Evolutionary conservation across 2,329 filamentous ascomycete genomes (phyloP).

Genomic region (Aureobasidium pullulans): DNA sequence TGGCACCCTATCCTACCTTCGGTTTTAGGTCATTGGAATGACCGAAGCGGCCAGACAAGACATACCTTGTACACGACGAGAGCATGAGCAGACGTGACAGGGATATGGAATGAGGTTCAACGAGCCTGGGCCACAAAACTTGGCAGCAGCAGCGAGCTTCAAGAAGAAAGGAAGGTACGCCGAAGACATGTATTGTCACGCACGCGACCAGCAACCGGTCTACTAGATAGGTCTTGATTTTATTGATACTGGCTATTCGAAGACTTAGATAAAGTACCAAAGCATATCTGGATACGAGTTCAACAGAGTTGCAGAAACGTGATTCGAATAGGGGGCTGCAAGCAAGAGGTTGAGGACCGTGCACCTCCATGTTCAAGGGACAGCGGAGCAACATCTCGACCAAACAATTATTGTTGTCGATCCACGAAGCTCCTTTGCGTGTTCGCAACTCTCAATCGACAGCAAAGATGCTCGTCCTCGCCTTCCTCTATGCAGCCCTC

Average conservation of each 20-base stretch:
- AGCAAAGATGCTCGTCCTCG: constrained; percentile 25
- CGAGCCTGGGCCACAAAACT: neutral
- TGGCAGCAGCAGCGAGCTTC: neutral
- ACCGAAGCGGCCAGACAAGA: no score
- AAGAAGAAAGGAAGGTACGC: neutral
- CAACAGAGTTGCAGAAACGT: neutral
- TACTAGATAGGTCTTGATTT: neutral
- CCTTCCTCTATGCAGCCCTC: constrained; percentile 35
- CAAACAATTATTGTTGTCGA: neutral
- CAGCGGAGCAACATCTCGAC: constrained; percentile 8
- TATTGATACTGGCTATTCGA: no score
- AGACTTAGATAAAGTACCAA: neutral
- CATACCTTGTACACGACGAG: neutral
- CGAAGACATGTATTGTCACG: neutral
- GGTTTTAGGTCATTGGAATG: no score
- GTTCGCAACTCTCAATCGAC: constrained; percentile 1
- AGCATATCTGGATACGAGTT: neutral
- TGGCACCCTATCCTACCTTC: no score
- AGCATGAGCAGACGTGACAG: neutral
- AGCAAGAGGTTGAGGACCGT: neutral
- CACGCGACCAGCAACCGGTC: neutral
- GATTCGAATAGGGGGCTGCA: constrained; percentile 3
- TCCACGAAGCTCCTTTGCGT: neutral
- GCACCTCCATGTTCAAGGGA: constrained; percentile 3
- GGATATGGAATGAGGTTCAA: neutral